phyloP scores from a whole-genome alignment of 1,284 basidiomycete species.

The Microbotryomycetes sp. region DNA sequence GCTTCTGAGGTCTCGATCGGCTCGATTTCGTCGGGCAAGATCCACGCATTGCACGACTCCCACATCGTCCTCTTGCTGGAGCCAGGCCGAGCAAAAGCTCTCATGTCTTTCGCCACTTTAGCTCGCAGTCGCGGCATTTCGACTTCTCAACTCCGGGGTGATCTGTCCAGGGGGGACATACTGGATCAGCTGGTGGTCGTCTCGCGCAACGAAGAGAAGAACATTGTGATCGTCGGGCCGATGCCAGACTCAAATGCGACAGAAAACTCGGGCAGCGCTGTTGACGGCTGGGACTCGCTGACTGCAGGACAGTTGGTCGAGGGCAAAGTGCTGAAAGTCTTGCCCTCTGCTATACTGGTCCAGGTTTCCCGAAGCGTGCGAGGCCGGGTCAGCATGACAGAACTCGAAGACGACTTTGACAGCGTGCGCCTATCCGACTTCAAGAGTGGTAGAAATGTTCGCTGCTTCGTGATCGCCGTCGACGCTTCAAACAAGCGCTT shows the following conservation, averaged over 20 bases:
- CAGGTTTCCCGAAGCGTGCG: conserved; percentile 62
- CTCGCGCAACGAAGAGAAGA: conserved; percentile 79
- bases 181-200: conserved; percentile 76
- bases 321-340: conserved; percentile 56
- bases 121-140: conserved; percentile 69
- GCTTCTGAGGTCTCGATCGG: conserved; percentile 48
- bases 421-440: conserved; percentile 38
- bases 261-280: conserved; percentile 38
- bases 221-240: conserved; percentile 72
- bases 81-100: conserved; percentile 64
- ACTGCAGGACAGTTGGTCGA: conserved; percentile 62
- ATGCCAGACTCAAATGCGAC: conserved; percentile 42
- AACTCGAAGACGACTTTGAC: conserved; percentile 67
- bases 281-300: conserved; percentile 55
- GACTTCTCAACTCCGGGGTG: conserved; percentile 60
- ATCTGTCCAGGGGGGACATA: conserved; percentile 61
- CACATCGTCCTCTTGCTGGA: conserved; percentile 67
- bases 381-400: conserved; percentile 71
- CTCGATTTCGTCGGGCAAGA: conserved; percentile 59
- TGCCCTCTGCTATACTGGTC: conserved; percentile 58
- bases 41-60: conserved; percentile 74
- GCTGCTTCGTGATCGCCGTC: conserved; percentile 20
- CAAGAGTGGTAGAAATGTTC: conserved; percentile 17
- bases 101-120: conserved; percentile 77
- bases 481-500: conserved; percentile 48